Conservation (phyloP, 1,139 yeast species). For the Hyphopichia wangnamkhiaoensis region DNA sequence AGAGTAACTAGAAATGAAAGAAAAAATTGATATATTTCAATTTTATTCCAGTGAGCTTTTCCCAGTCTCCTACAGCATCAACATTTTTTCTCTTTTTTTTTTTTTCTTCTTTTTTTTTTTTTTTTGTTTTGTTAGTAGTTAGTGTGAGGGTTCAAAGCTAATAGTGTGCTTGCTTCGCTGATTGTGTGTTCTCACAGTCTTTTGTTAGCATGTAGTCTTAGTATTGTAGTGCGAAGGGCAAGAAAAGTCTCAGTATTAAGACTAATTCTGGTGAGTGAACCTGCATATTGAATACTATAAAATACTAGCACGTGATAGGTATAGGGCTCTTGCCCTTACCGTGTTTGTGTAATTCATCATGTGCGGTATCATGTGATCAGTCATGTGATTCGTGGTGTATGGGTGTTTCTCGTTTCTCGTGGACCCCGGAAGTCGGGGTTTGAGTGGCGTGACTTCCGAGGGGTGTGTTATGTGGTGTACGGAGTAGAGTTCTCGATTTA, state of each 20-base stretch:
- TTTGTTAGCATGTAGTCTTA: too few species aligned
- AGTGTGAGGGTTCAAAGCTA: not conserved
- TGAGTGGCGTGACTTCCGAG: too few species aligned
- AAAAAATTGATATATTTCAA: slow-evolving; percentile 11
- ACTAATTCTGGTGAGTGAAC: too few species aligned
- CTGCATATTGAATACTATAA: not conserved
- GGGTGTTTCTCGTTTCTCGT: not conserved
- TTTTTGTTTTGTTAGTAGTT: slow-evolving; percentile 1
- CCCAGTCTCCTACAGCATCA: not conserved
- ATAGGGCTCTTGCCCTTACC: slow-evolving; percentile 3
- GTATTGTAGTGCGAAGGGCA: not conserved
- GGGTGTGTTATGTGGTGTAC: slow-evolving; percentile 1
- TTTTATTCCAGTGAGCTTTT: slow-evolving; percentile 10
- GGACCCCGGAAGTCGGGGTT: too few species aligned
- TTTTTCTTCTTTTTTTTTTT: not conserved
- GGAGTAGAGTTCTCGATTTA: not conserved
- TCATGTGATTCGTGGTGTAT: not conserved
- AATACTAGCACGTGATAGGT: not conserved
- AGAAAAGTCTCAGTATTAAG: too few species aligned
- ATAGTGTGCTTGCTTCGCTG: not conserved
- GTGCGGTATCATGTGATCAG: not conserved
- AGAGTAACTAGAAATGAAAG: slow-evolving; percentile 8
- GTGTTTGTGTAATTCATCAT: not conserved
- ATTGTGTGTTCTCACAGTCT: too few species aligned
- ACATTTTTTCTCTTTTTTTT: not conserved